These are phyloP conservation scores for Didymella segeticola DNA, from an alignment of 2,329 filamentous ascomycete genomes.

Conservation along the genomic window DNA sequence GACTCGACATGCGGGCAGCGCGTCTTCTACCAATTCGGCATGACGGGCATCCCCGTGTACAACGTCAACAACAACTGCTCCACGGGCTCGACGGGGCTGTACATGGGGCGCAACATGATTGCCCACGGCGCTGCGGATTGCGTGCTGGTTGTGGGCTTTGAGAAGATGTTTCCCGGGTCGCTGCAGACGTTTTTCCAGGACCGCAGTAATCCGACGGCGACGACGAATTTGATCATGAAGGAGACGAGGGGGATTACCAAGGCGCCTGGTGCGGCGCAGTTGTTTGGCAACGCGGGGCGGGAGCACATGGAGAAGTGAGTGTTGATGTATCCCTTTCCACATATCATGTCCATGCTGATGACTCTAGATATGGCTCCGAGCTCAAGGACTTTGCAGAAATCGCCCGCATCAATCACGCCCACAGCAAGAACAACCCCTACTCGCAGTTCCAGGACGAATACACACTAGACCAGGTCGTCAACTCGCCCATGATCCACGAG, in stretches of 20 bases:
- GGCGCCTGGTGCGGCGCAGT: conserved; percentile 84
- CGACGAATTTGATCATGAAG: conserved; percentile 78
- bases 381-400: conserved; percentile 93
- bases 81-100: conserved; percentile 89
- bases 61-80: conserved; percentile 99
- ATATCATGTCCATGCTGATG: conserved; percentile 20
- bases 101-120: conserved; percentile 82
- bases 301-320: conserved; percentile 93
- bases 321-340: background rate
- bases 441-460: conserved; percentile 97
- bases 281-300: conserved; percentile 92
- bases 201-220: conserved; percentile 78
- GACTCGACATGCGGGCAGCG: conserved; percentile 94
- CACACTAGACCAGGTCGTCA: conserved; percentile 80
- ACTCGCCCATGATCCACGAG: conserved; percentile 77
- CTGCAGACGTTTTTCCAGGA: conserved; percentile 86
- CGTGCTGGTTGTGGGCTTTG: conserved; percentile 90
- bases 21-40: conserved; percentile 98
- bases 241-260: conserved; percentile 81
- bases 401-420: conserved; percentile 87
- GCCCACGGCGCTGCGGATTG: conserved; percentile 83
- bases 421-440: conserved; percentile 92
- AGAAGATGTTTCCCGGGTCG: conserved; percentile 97
- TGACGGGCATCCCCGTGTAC: conserved; percentile 95
- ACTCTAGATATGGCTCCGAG: conserved; percentile 77